phyloP scores from a whole-genome alignment of 768 basidiomycete species.

The Rhizopogon vulgaris region DNA sequence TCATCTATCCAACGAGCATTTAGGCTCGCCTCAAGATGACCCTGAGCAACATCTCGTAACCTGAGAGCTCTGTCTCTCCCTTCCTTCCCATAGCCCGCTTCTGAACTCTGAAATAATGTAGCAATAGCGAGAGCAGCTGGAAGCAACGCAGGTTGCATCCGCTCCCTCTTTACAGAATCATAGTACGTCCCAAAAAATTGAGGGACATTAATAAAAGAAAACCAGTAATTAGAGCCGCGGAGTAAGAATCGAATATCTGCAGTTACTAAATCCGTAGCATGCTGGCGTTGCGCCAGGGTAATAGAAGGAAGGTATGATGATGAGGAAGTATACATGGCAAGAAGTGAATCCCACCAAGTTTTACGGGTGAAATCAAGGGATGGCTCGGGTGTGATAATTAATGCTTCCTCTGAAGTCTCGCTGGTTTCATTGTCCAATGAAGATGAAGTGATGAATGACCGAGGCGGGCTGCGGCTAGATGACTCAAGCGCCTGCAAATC shows the following conservation, averaged over 20 bases:
- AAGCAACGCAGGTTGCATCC: conserved; percentile 64
- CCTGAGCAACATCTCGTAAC: conserved; percentile 63
- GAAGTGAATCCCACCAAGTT: conserved; percentile 75
- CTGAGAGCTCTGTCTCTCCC: conserved; percentile 54
- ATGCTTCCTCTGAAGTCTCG: conserved; percentile 9
- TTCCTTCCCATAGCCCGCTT: conserved; percentile 41
- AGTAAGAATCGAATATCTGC: conserved; percentile 62
- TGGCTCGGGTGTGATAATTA: conserved; percentile 43
- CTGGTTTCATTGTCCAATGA: conserved; percentile 9
- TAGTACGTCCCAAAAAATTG: conserved; percentile 56
- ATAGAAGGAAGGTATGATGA: conserved; percentile 28
- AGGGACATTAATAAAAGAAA: conserved; percentile 69
- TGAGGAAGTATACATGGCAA: conserved; percentile 43
- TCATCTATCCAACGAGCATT: conserved; percentile 70
- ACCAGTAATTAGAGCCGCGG: conserved; percentile 60
- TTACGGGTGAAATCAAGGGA: conserved; percentile 63
- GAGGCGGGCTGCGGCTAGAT: neutral
- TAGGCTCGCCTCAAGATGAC: conserved; percentile 63
- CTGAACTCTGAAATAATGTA: conserved; percentile 67
- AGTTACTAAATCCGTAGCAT: conserved; percentile 39
- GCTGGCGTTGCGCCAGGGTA: conserved; percentile 38
- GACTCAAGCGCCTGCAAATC: conserved; percentile 1
- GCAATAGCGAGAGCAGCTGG: conserved; percentile 58
- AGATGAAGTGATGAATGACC: conserved; percentile 6
- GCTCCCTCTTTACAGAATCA: conserved; percentile 45